Base-by-base conservation (phyloP, 805 yeast genomes). In the Hermanozyma aechmeae region DNA sequence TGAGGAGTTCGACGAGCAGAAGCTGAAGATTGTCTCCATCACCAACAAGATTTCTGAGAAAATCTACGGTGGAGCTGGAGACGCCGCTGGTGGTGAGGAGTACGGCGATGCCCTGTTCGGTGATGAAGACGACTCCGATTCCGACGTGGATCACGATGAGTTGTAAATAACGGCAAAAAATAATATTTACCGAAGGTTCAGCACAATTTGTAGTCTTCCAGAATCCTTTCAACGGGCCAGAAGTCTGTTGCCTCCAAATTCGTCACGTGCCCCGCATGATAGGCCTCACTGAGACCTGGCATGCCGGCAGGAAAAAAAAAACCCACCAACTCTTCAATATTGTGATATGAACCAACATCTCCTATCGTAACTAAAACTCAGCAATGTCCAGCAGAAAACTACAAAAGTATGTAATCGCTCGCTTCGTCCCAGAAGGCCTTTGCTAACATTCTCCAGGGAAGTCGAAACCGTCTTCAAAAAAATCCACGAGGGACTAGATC, bases 11-110 rank as follows among this genome's bases (percentile, higher is more conserved):
- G 93, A 84, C 33, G 96, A 86, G 59, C 93, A 86, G 65, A 83
- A 75, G 62, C 87, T 81, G 47, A 61, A 80, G 51, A 73, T 89
- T 57, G 73, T 79, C 39, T 73, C 80, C 46, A 65, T 80, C 49
- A 95, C 95, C 27, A 78, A 79, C 59, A 96, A 97, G 58, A 87
- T 92, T 50, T 83, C 95, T 29, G 71, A 89, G 41, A 92, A 89
- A 68, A 63, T 89, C 33, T 62, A 62, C 43, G 53, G 53, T 19
- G 20, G 20, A 7, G 35, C 28, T 25, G 77, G 71, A 35, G 74
- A 69, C 34, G 73, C 68, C 26, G 68, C 58, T 34, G 71, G 60
- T 29, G 48, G 66, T 15, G 63, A 57, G 15, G 73, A 55, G 15
- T 61, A 43, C 24, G 61, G 46, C 23, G 57, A 41, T 12, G 58